Conservation (phyloP, 257 asterid species). For the Solanum tarijense region DNA sequence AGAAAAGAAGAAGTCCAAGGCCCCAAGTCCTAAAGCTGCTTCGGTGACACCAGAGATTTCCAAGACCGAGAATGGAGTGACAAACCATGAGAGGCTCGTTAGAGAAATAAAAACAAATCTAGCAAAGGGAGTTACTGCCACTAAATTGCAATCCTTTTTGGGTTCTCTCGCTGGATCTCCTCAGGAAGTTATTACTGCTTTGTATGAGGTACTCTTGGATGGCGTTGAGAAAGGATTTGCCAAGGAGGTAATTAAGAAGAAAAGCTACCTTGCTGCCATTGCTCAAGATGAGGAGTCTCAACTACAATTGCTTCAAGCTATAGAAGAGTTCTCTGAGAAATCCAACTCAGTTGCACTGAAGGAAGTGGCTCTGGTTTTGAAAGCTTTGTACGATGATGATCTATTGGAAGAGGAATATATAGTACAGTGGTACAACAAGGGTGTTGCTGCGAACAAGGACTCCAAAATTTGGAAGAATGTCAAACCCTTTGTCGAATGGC, state of each 20-base stretch:
- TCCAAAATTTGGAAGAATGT: constrained; percentile 27
- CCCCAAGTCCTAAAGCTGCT: constrained; percentile 9
- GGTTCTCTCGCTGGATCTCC: constrained; percentile 17
- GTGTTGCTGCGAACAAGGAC: constrained; percentile 11
- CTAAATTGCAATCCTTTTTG: constrained; percentile 15
- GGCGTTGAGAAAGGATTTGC: constrained; percentile 28
- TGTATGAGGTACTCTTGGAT: constrained; percentile 18
- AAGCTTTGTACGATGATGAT: constrained; percentile 29
- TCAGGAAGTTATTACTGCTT: constrained; percentile 28
- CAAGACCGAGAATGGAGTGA: constrained; percentile 11
- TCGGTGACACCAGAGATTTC: background rate
- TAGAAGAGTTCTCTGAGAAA: constrained; percentile 22
- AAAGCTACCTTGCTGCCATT: constrained; percentile 14
- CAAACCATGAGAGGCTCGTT: constrained; percentile 10
- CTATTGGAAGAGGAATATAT: constrained; percentile 31
- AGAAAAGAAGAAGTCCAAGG: constrained; percentile 12
- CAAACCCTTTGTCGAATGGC: constrained; percentile 31
- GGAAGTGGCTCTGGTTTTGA: constrained; percentile 28
- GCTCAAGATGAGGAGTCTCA: constrained; percentile 9
- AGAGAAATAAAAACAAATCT: constrained; percentile 13
- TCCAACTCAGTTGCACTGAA: constrained; percentile 15
- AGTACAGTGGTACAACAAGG: constrained; percentile 26
- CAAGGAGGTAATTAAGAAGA: constrained; percentile 28
- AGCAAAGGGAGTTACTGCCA: constrained; percentile 9
- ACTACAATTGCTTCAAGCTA: constrained; percentile 17